Evolutionary conservation across 306 rosid genomes (phyloP).

Genomic region (Geum urbanum): DNA sequence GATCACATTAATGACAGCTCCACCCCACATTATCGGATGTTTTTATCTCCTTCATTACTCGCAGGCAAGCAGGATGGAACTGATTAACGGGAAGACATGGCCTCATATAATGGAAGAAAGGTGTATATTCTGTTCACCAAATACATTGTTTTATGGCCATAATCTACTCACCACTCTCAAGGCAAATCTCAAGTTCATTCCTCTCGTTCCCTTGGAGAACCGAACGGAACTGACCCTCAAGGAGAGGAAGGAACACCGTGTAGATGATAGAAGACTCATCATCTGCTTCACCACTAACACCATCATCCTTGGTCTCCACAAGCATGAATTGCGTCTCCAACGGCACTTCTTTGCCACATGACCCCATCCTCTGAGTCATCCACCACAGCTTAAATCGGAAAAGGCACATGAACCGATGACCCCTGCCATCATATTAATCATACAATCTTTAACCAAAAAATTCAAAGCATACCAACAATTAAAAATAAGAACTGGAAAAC

Average conservation of each 20-base stretch:
- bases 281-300: conserved; percentile 33
- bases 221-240: conserved; percentile 89
- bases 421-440: conserved; percentile 36
- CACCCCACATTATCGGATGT: conserved; percentile 41
- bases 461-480: background rate
- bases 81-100: conserved; percentile 37
- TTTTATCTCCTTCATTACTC: conserved; percentile 31
- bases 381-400: conserved; percentile 98
- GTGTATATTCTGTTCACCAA: conserved; percentile 34
- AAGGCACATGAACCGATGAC: conserved; percentile 70
- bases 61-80: conserved; percentile 40
- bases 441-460: background rate
- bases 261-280: conserved; percentile 46
- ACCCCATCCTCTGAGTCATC: conserved; percentile 99
- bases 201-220: conserved; percentile 87
- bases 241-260: conserved; percentile 89
- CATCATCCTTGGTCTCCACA: conserved; percentile 61
- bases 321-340: conserved; percentile 94
- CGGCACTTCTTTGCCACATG: conserved; percentile 79
- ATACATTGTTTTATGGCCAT: conserved; percentile 32
- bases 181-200: conserved; percentile 77
- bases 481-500: no score
- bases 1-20: conserved; percentile 42
- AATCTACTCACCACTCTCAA: conserved; percentile 91
- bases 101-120: conserved; percentile 32